These are phyloP conservation scores for Candida tropicalis DNA, from an alignment of 1,139 yeast species.

Conservation along the genomic window DNA sequence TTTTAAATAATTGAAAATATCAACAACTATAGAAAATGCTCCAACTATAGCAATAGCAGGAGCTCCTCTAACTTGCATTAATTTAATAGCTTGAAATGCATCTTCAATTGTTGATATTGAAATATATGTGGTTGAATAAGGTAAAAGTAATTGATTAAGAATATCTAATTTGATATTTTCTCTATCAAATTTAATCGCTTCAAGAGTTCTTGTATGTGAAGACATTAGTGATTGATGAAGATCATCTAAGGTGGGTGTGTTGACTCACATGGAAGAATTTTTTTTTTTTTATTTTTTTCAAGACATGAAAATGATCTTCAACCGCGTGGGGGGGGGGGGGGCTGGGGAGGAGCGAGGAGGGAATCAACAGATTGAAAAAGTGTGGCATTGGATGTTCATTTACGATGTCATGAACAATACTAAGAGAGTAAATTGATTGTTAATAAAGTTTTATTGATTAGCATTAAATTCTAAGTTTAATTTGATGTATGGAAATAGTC, in stretches of 20 bases:
- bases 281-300: background rate
- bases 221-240: background rate
- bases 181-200: constrained; percentile 73
- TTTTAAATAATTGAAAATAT: constrained; percentile 38
- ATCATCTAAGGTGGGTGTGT: background rate
- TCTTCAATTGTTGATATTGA: constrained; percentile 61
- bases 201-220: constrained; percentile 31
- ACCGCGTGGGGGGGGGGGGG: too few relatives aligned
- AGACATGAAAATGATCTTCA: too few relatives aligned
- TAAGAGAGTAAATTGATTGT: too few relatives aligned
- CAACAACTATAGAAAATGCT: constrained; percentile 79
- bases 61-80: constrained; percentile 97
- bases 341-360: too few relatives aligned
- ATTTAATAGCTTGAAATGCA: constrained; percentile 79
- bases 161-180: constrained; percentile 52
- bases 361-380: too few relatives aligned
- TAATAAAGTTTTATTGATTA: too few relatives aligned
- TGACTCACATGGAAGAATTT: background rate
- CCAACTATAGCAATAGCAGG: constrained; percentile 99
- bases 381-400: too few relatives aligned
- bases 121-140: constrained; percentile 74
- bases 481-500: too few relatives aligned
- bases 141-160: constrained; percentile 80
- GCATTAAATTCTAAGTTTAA: too few relatives aligned
- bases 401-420: too few relatives aligned